phyloP scores from a whole-genome alignment of 2,329 filamentous ascomycete species.

The Alternaria metachromatica region DNA sequence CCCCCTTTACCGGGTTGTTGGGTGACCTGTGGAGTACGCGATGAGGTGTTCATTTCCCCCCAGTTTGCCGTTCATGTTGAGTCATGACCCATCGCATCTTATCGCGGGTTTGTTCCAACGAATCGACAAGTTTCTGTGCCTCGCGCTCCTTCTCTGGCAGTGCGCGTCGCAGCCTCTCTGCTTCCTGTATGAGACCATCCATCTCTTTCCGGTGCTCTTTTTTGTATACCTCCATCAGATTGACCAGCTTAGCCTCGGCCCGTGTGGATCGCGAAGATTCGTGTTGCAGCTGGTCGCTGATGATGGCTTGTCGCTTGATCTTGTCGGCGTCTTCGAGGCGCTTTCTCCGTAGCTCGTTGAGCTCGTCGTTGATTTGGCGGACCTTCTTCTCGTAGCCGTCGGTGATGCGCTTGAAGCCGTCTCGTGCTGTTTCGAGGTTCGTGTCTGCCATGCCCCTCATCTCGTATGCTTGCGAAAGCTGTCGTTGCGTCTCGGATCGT shows the following conservation, averaged over 20 bases:
- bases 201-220: constrained; percentile 67
- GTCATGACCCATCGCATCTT: constrained; percentile 75
- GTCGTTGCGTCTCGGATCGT: constrained; percentile 64
- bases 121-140: constrained; percentile 65
- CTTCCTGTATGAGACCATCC: constrained; percentile 64
- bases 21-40: neutral
- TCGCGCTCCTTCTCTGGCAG: constrained; percentile 65
- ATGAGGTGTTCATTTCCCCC: constrained; percentile 1
- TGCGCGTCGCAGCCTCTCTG: constrained; percentile 61
- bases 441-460: constrained; percentile 61
- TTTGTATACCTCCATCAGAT: constrained; percentile 70
- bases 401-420: constrained; percentile 73
- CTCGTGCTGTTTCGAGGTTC: constrained; percentile 71
- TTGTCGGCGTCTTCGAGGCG: constrained; percentile 42
- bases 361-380: constrained; percentile 61
- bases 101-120: constrained; percentile 66
- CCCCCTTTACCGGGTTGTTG: constrained; percentile 1
- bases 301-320: constrained; percentile 64
- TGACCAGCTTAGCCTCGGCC: constrained; percentile 68
- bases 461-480: constrained; percentile 65
- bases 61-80: constrained; percentile 34
- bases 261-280: constrained; percentile 67
- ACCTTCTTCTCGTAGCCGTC: constrained; percentile 50
- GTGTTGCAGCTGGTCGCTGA: constrained; percentile 75
- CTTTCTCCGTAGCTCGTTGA: constrained; percentile 40